These are phyloP conservation scores for Aureobasidium sp. DNA, from an alignment of 2,329 filamentous ascomycete genomes.

Conservation along the genomic window DNA sequence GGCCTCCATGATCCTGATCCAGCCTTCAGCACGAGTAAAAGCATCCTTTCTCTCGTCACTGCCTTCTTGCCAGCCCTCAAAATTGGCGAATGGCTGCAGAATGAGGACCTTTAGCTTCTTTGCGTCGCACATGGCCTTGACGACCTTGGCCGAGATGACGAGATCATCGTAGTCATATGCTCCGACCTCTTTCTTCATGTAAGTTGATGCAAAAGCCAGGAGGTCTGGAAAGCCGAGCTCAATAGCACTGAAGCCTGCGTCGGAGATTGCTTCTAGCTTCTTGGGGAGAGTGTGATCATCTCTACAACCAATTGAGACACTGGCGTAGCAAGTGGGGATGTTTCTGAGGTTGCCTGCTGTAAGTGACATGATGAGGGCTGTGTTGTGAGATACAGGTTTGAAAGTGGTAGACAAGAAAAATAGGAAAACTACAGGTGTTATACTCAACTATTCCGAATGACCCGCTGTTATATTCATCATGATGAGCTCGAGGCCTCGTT, in stretches of 20 bases:
- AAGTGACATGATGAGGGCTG: slow-evolving; percentile 27
- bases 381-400: background rate
- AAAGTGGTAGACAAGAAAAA: background rate
- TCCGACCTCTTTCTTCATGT: slow-evolving; percentile 43
- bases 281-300: slow-evolving; percentile 48
- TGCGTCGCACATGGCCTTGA: slow-evolving; percentile 49
- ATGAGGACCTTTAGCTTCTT: slow-evolving; percentile 58
- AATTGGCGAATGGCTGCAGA: slow-evolving; percentile 69
- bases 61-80: slow-evolving; percentile 63
- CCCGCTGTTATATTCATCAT: slow-evolving; percentile 8
- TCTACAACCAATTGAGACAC: slow-evolving; percentile 48
- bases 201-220: slow-evolving; percentile 49
- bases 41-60: slow-evolving; percentile 55
- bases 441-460: background rate
- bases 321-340: slow-evolving; percentile 49
- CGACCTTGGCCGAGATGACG: slow-evolving; percentile 46
- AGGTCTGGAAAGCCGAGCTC: slow-evolving; percentile 72
- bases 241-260: slow-evolving; percentile 60
- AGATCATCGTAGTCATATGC: slow-evolving; percentile 56
- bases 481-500: background rate
- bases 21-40: slow-evolving; percentile 56
- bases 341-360: slow-evolving; percentile 30
- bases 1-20: slow-evolving; percentile 65
- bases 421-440: background rate
- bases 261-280: slow-evolving; percentile 57